Base-by-base conservation (phyloP, 225 moss, liverwort and hornwort genomes). In the Physcomitrium patens region DNA sequence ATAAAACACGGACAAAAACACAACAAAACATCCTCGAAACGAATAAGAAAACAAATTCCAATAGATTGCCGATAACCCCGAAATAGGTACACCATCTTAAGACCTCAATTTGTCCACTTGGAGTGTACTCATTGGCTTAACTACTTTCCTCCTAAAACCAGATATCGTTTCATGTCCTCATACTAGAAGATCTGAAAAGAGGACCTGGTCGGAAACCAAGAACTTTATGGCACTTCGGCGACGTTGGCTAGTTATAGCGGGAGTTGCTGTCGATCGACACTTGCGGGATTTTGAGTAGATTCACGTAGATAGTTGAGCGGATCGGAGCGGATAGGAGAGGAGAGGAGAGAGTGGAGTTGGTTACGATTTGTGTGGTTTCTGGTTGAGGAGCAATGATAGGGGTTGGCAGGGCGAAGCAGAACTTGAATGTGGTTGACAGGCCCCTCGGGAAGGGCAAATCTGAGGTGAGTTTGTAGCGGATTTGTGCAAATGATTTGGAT, bases 351-450 rank as follows among this genome's bases (percentile, higher is more conserved):
- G 9, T 41, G 20, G 41, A 62, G 55, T 19, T 13, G 16, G 61
- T 18, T 22, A 13, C 43, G 13, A 26, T 62, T n/a, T 10, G 23
- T 9, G 24, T 8, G 42, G 26, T 42, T 42, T 20, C 47, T 31
- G 31, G 10, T 47, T 10, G 5, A 17, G 70, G 12, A 65, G 72
- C 79, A 65, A 91, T 91, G 91, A 88, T 88, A 83, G 91, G 88
- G 72, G 84, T 86, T 44, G 91, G 92, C 68, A 81, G 92, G 78
- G 18, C 89, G 42, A 95, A 92, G 82, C 95, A 95, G 86, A 87
- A 87, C 56, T 80, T 92, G 20, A 95, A 92, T 79, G 89, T 95
- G 52, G 95, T 95, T 47, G 95, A 95, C 75, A 89, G 93, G 77
- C 82, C 95, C 27, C 94, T 94, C 27, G 88, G 91, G 18, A 94